phyloP scores from a whole-genome alignment of 306 rosid genomes.

The Fagus crenata region DNA sequence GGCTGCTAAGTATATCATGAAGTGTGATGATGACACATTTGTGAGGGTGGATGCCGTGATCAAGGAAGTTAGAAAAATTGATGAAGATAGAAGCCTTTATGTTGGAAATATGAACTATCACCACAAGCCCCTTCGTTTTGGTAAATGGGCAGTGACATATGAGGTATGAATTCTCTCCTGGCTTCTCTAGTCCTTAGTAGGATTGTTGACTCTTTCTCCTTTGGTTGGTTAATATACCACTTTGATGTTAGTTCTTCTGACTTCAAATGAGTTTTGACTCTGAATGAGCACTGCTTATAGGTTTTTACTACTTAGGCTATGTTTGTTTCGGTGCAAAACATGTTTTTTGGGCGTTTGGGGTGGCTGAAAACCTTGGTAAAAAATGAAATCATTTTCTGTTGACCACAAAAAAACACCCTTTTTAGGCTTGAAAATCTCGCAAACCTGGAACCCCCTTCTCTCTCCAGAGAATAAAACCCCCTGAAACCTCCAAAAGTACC shows the following conservation, averaged over 20 bases:
- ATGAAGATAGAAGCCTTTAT: constrained; percentile 59
- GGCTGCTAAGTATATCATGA: constrained; percentile 81
- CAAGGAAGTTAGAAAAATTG: constrained; percentile 53
- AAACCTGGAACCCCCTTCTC: too few species aligned
- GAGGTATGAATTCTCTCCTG: constrained; percentile 52
- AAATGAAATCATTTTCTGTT: too few species aligned
- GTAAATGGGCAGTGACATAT: constrained; percentile 99
- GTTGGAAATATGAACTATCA: constrained; percentile 90
- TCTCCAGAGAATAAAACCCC: too few species aligned
- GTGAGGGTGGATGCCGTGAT: constrained; percentile 80
- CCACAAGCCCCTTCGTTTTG: constrained; percentile 78
- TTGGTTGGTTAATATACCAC: background rate
- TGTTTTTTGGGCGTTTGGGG: too few species aligned
- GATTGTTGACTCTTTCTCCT: background rate
- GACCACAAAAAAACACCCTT: too few species aligned
- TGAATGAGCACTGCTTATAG: background rate
- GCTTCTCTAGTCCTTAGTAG: constrained; percentile 16
- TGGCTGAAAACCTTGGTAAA: too few species aligned
- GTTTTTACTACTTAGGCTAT: background rate
- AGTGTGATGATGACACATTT: constrained; percentile 96
- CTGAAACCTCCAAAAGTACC: too few species aligned
- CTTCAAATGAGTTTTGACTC: background rate
- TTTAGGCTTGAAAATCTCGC: too few species aligned
- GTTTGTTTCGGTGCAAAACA: too few species aligned
- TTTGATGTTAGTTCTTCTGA: background rate